Percentiles rank a stretch among this genome's conserved stretches.
phyloP scores from a whole-genome alignment of 371 early-diverging fungal genomes.

The Capniomyces stellatus region DNA sequence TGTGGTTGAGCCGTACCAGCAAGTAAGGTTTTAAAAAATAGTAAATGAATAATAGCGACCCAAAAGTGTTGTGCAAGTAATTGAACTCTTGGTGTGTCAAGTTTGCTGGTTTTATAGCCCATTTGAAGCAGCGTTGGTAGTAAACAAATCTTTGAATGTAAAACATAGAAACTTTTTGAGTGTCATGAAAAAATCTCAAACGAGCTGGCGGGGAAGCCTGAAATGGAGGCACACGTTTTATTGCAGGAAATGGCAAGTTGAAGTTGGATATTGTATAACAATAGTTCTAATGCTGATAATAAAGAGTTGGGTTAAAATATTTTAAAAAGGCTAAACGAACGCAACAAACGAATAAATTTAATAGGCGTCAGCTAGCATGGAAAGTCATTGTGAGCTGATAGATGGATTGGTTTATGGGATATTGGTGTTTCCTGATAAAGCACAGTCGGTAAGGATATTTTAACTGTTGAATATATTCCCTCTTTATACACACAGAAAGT shows the following conservation, averaged over 20 bases:
- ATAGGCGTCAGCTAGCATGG: conserved; percentile 35
- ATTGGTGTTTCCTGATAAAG: conserved; percentile 29
- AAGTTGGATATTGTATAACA: not conserved
- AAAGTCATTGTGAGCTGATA: conserved; percentile 33
- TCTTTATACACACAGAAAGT: too few species aligned
- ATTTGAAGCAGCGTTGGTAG: too few species aligned
- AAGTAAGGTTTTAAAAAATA: conserved; percentile 8
- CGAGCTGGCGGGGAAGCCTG: conserved; percentile 31
- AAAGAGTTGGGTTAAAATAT: too few species aligned
- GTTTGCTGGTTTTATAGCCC: too few species aligned
- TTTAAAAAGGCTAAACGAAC: too few species aligned
- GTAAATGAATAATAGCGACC: not conserved
- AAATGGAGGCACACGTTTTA: conserved; percentile 39
- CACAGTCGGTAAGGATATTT: conserved; percentile 21
- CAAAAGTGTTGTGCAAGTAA: not conserved
- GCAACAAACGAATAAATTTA: not conserved
- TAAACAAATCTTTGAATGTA: too few species aligned
- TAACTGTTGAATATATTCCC: too few species aligned
- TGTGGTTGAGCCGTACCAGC: conserved; percentile 23
- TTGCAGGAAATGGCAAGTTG: conserved; percentile 34
- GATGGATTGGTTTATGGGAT: conserved; percentile 46
- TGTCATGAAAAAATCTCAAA: conserved; percentile 26
- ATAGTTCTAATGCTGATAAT: too few species aligned
- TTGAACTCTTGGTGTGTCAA: conserved; percentile 6
- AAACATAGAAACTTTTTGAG: conserved; percentile 31